Percentiles rank a stretch among this genome's conserved stretches.
Conservation (phyloP, 148 eudicot species). For the Rhododendron kiyosumense region DNA sequence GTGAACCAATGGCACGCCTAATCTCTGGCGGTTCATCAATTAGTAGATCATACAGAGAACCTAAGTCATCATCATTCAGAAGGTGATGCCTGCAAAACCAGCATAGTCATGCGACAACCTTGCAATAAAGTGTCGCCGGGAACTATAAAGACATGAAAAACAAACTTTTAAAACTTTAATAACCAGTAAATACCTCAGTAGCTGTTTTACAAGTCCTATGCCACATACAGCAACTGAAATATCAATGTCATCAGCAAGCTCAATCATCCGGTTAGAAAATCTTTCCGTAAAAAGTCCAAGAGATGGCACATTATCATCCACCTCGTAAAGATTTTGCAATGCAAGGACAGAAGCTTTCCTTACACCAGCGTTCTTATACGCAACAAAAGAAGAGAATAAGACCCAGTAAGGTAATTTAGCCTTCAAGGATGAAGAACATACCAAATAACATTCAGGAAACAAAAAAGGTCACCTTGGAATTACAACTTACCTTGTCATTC, state of each 20-base stretch:
- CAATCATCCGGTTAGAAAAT: conserved; percentile 88
- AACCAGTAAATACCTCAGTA: conserved; percentile 52
- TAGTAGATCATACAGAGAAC: conserved; percentile 86
- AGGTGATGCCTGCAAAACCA: conserved; percentile 78
- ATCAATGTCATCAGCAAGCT: conserved; percentile 96
- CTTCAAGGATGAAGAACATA: background rate
- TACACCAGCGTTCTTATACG: conserved; percentile 77
- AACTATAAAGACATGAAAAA: background rate
- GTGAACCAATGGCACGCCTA: conserved; percentile 92
- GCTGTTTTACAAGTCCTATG: conserved; percentile 86
- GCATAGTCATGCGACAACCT: background rate
- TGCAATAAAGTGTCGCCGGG: background rate
- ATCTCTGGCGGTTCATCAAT: conserved; percentile 97
- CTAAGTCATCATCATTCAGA: conserved; percentile 80
- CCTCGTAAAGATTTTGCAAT: conserved; percentile 87
- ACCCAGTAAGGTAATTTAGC: conserved; percentile 7
- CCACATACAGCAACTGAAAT: conserved; percentile 93
- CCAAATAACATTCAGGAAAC: background rate
- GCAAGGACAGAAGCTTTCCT: conserved; percentile 85
- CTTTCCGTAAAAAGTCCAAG: conserved; percentile 94
- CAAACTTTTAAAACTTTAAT: background rate
- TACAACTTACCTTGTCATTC: conserved; percentile 76
- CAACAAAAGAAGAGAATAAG: conserved; percentile 5
- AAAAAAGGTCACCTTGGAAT: background rate
- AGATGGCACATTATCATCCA: conserved; percentile 93